These are phyloP conservation scores for Trichoderma asperelloides DNA, from an alignment of 495 filamentous ascomycete genomes.

Conservation along the genomic window DNA sequence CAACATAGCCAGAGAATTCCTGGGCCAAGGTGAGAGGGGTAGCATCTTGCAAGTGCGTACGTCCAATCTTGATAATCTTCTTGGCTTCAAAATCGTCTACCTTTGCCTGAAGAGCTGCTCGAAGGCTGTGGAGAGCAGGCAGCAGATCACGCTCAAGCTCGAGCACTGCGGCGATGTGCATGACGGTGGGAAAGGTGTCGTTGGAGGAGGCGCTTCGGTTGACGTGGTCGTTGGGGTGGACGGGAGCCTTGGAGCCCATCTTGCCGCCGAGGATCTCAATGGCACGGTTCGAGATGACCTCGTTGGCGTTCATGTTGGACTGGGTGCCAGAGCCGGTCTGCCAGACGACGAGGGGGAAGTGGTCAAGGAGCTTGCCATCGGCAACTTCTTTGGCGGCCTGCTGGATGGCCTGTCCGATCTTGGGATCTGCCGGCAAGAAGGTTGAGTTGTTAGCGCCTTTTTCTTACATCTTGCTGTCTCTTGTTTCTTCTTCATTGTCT, in stretches of 20 bases:
- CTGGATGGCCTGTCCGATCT: conserved; percentile 86
- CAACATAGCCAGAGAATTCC: conserved; percentile 96
- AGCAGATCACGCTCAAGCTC: conserved; percentile 83
- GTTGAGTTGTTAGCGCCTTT: neutral
- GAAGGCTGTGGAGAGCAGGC: conserved; percentile 71
- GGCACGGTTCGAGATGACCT: conserved; percentile 98
- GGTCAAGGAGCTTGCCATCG: conserved; percentile 85
- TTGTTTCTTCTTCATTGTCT: neutral
- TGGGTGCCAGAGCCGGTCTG: conserved; percentile 98
- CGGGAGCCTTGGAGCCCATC: conserved; percentile 94
- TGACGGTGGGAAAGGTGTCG: conserved; percentile 98
- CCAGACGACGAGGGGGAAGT: conserved; percentile 99
- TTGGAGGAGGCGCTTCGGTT: conserved; percentile 99
- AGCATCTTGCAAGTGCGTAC: conserved; percentile 95
- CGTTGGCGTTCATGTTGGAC: conserved; percentile 99
- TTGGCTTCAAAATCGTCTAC: conserved; percentile 74
- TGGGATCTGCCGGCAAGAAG: conserved; percentile 53
- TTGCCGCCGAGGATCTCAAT: conserved; percentile 94
- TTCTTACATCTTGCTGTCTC: neutral
- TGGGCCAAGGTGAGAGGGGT: conserved; percentile 93
- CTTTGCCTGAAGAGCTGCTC: conserved; percentile 77
- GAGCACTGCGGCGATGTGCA: conserved; percentile 96
- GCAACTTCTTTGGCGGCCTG: conserved; percentile 92
- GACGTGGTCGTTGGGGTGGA: conserved; percentile 98
- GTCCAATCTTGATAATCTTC: conserved; percentile 95